Conservation (phyloP, 2,329 filamentous ascomycete genomes). For the Geosmithia flava region DNA sequence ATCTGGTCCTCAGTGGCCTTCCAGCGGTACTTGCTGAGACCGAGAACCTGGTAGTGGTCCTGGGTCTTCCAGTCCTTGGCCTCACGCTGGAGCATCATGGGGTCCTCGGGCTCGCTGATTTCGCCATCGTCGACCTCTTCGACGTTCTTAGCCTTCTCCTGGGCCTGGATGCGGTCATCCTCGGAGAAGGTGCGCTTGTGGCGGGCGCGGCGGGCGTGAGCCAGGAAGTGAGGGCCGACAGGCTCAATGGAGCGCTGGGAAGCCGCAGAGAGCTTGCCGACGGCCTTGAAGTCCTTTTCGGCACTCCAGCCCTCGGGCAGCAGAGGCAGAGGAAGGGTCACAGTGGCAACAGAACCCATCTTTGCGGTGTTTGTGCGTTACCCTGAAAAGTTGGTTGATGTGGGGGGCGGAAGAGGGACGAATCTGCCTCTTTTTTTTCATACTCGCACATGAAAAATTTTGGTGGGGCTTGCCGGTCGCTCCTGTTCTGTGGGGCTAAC, state of each 20-base stretch:
- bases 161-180: slow-evolving; percentile 93
- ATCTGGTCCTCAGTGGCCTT: slow-evolving; percentile 96
- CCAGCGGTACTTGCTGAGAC: slow-evolving; percentile 82
- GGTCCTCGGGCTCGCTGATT: slow-evolving; percentile 87
- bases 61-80: slow-evolving; percentile 99
- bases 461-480: neutral
- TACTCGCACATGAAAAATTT: neutral
- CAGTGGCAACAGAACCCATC: slow-evolving; percentile 54
- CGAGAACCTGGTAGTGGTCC: slow-evolving; percentile 96
- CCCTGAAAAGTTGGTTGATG: slow-evolving; percentile 4
- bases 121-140: slow-evolving; percentile 85
- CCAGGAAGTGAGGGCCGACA: slow-evolving; percentile 93
- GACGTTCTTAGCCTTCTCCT: slow-evolving; percentile 88
- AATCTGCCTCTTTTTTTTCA: slow-evolving; percentile 3
- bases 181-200: slow-evolving; percentile 98
- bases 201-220: slow-evolving; percentile 87
- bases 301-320: slow-evolving; percentile 72
- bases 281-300: slow-evolving; percentile 84
- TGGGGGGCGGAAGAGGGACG: slow-evolving; percentile 5
- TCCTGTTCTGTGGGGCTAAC: neutral
- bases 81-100: slow-evolving; percentile 80
- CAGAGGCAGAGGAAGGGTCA: slow-evolving; percentile 56
- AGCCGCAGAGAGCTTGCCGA: slow-evolving; percentile 64
- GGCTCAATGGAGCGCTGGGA: slow-evolving; percentile 87
- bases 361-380: slow-evolving; percentile 5